These are phyloP conservation scores for Ajuga reptans DNA, from an alignment of 305 asterid species.

Conservation along the genomic window DNA sequence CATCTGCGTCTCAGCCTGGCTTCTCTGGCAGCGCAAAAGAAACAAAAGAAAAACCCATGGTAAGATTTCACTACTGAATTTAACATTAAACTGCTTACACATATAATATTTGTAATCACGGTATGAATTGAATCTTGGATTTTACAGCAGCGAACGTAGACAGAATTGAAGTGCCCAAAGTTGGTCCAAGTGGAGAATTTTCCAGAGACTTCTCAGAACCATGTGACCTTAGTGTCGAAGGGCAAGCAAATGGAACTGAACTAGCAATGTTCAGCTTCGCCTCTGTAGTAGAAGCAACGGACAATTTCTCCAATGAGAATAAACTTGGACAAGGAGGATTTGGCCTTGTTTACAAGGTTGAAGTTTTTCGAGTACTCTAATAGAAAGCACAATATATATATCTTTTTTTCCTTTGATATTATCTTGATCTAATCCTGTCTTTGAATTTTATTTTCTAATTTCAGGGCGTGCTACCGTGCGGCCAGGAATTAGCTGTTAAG, in stretches of 20 bases:
- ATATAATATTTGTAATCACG: neutral
- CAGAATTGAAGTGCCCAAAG: conserved; percentile 26
- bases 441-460: neutral
- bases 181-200: conserved; percentile 37
- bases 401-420: neutral
- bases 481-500: conserved; percentile 71
- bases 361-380: neutral
- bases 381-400: neutral
- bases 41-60: conserved; percentile 34
- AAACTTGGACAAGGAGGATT: conserved; percentile 92
- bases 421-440: neutral
- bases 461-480: conserved; percentile 59
- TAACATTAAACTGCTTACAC: neutral
- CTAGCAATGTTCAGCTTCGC: conserved; percentile 48
- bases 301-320: conserved; percentile 47
- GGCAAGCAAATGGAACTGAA: conserved; percentile 49
- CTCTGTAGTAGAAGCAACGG: conserved; percentile 50
- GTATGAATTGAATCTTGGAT: neutral
- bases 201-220: conserved; percentile 36
- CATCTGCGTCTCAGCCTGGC: conserved; percentile 31
- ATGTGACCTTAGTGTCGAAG: conserved; percentile 37
- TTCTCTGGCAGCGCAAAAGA: conserved; percentile 30
- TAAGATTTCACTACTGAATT: conserved; percentile 17
- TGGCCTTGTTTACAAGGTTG: conserved; percentile 73
- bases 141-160: conserved; percentile 28